Evolutionary conservation across 345 rosid genomes (phyloP).

Genomic region (Durio zibethinus): DNA sequence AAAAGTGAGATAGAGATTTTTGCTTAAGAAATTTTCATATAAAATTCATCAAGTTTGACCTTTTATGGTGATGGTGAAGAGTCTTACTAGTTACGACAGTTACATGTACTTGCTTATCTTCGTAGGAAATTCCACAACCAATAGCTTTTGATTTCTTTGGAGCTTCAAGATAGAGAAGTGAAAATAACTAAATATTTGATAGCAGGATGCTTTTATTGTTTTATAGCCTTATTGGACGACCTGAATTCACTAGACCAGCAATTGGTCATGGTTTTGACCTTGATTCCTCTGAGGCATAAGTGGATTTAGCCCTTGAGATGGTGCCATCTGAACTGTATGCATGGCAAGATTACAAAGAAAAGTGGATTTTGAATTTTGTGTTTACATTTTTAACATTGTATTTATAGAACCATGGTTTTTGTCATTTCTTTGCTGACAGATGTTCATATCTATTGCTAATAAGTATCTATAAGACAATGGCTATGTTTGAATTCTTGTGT

Average conservation of each 20-base stretch:
- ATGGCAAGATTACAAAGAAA: neutral
- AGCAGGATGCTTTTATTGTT: neutral
- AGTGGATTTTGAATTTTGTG: neutral
- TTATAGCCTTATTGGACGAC: neutral
- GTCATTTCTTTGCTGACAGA: neutral
- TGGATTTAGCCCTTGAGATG: neutral
- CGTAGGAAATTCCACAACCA: neutral
- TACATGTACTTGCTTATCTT: neutral
- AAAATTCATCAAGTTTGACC: neutral
- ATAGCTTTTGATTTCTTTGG: neutral
- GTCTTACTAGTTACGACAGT: neutral
- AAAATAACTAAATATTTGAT: neutral
- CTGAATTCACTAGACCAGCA: neutral
- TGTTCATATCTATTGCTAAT: neutral
- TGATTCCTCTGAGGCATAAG: neutral
- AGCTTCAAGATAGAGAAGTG: neutral
- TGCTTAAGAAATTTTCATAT: neutral
- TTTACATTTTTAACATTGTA: neutral
- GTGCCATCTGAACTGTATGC: neutral
- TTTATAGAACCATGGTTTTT: neutral
- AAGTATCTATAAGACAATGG: neutral
- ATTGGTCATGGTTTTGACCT: neutral
- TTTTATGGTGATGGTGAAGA: neutral
- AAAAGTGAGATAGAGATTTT: neutral
- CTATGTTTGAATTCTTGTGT: neutral